These are phyloP conservation scores for Dichotomopilus funicola DNA, from an alignment of 2,329 filamentous ascomycete species.

Conservation along the genomic window DNA sequence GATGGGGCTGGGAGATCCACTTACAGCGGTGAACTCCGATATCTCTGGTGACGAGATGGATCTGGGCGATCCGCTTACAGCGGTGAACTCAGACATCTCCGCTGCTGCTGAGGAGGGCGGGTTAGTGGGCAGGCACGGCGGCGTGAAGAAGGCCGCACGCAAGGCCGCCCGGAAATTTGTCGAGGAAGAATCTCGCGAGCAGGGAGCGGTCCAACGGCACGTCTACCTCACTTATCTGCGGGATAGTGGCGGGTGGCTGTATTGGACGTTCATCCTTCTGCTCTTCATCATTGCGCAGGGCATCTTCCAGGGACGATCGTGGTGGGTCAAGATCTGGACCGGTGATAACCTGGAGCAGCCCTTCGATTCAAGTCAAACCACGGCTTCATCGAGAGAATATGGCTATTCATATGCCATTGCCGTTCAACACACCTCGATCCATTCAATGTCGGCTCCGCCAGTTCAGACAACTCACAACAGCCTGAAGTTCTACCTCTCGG, in stretches of 20 bases:
- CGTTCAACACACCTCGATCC: constrained; percentile 38
- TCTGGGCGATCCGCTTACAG: no score
- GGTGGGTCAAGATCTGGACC: constrained; percentile 62
- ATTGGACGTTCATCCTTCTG: constrained; percentile 50
- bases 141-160: constrained; percentile 34
- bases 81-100: no score
- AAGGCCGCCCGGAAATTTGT: constrained; percentile 57
- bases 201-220: constrained; percentile 58
- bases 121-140: constrained; percentile 8
- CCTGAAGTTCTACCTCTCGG: constrained; percentile 57
- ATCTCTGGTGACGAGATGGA: no score
- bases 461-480: constrained; percentile 30
- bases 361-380: constrained; percentile 5
- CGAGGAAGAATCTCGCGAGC: constrained; percentile 67
- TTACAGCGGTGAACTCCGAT: no score
- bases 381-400: constrained; percentile 30
- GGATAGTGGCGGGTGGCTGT: constrained; percentile 56
- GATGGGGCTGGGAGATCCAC: constrained; percentile 11
- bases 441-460: constrained; percentile 29
- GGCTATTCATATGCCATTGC: constrained; percentile 40
- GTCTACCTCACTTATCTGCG: constrained; percentile 64
- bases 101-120: no score
- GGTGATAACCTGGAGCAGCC: constrained; percentile 34
- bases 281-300: constrained; percentile 50
- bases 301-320: constrained; percentile 53